Evolutionary conservation across 495 filamentous ascomycete species (phyloP), one percentile per base, ranked within the genome.

Genomic region (Aspergillus saccharolyticus): DNA sequence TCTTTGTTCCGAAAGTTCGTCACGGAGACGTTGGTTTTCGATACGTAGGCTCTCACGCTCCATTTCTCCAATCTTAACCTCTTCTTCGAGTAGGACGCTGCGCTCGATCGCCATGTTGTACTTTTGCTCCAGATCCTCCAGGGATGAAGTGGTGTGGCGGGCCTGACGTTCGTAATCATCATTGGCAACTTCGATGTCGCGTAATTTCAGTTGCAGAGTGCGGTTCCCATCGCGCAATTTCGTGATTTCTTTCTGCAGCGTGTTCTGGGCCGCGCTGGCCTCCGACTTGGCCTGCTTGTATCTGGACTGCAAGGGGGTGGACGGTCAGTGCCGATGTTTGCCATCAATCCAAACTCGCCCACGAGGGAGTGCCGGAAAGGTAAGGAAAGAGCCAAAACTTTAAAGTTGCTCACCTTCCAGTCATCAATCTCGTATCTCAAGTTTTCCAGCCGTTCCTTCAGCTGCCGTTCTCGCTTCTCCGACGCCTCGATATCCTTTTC

Each of bases 121-220:
- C 69, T 97, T 98, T 53, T 89, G 93, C 72, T 97, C 94, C 68
- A 98, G 74, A 68, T 97, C 94, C 76, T 98, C 95, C 61, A 97
- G 82, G 55, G 93, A 97, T 45, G 93, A 96, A 17, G 88, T 89
- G 17, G 90, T 96, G 65, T 96, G 90, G 57, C 94, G 85, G 56
- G 93, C 91, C 73, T 97, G 91, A 56, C 92, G 86, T 73, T 98
- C 94, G 68, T 91, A 96, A 69, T 98, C 94, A 80, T 98, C 94
- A 72, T 98, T 98, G 60, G 89, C 88, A 33, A 98, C 95, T 70
- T 98, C 94, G 58, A 94, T 96, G 65, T 98, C 95, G 56, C 94
- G 85, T 50, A 98, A 72, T 69, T 81, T 88, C 45, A 96, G 77
- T 65, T 92, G 87, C 47, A 96, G 68, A 19, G 88, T 85, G 60